Base-by-base conservation (phyloP, 2,329 filamentous ascomycete genomes). In the Aspergillus pseudoglaucus region DNA sequence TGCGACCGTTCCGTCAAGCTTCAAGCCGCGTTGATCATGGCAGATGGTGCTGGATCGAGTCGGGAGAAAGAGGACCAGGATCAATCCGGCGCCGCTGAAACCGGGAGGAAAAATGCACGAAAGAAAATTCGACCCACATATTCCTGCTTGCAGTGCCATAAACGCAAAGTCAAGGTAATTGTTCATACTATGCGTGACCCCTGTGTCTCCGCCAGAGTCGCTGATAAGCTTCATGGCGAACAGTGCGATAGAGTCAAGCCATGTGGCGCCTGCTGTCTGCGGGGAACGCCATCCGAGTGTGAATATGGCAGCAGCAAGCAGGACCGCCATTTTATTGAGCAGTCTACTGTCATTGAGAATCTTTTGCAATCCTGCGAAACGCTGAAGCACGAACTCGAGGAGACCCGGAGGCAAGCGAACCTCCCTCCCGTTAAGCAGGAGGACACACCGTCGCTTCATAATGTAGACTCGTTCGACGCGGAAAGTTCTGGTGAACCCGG, bases 111-210 rank as follows among this genome's bases (percentile, higher is more conserved):
- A 38, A 48, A 30, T 38, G 27, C 47, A 27, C 53, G 54, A 33
- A 60, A 58, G 49, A 63, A 63, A 45, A 57, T 50, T 42, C 59
- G 61, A 42, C 60, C 61, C 48, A 62, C 60, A 22, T 58, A 62
- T 42, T 63, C 61, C 12, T 64, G 61, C 44, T 51, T 63, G 23
- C 59, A 53, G 33, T 64, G 61, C 47, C 59, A 61, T 44, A 63
- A 59, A 52, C 60, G 61, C 45, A 64, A 64, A 55, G 60, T 64
- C n/a, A 64, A 64, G 58, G 61, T 64, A 57, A 12, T 20, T 15
- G 27, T 35, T 12, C 17, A 3, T 35, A 22, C 9, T n/a, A 41
- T 18, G 9, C 14, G 6, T 10, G 20, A 8, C 20, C 49, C 22
- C 22, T 22, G 22, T 23, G 14, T 42, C 17, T 20, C 17, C 15